These are phyloP conservation scores for Neocucurbitaria cava DNA, from an alignment of 2,329 filamentous ascomycete species.

Conservation along the genomic window DNA sequence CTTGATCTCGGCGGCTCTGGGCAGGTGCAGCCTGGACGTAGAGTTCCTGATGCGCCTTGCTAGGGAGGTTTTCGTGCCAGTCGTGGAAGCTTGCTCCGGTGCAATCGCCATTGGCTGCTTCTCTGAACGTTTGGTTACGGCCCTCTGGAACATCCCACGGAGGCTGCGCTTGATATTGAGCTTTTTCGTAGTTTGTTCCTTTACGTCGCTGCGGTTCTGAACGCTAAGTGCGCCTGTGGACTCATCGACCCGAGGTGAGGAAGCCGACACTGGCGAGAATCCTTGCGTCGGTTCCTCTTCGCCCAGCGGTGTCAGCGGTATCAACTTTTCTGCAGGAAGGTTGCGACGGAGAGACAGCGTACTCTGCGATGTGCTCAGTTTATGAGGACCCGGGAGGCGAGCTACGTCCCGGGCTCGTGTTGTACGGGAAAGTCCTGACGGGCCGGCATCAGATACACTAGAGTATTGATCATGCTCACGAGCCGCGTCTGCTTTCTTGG, in stretches of 20 bases:
- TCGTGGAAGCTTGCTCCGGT: constrained; percentile 22
- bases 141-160: constrained; percentile 31
- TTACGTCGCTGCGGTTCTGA: background rate
- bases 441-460: background rate
- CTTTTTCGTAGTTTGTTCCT: constrained; percentile 1
- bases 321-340: background rate
- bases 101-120: constrained; percentile 3
- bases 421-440: background rate
- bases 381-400: background rate
- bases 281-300: background rate
- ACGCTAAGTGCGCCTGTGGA: background rate
- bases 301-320: background rate
- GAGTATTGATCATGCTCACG: background rate
- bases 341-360: background rate
- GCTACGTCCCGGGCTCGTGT: background rate
- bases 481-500: background rate
- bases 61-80: constrained; percentile 22
- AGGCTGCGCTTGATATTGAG: constrained; percentile 34
- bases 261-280: background rate
- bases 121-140: constrained; percentile 8
- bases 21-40: constrained; percentile 18
- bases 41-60: constrained; percentile 27
- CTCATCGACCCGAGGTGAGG: background rate
- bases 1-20: constrained; percentile 6
- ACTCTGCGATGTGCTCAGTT: background rate